Percentiles rank a stretch among this genome's conserved stretches.
Conservation (phyloP, 192 early-diverging fungal species). For the Entrophospora sp. region DNA sequence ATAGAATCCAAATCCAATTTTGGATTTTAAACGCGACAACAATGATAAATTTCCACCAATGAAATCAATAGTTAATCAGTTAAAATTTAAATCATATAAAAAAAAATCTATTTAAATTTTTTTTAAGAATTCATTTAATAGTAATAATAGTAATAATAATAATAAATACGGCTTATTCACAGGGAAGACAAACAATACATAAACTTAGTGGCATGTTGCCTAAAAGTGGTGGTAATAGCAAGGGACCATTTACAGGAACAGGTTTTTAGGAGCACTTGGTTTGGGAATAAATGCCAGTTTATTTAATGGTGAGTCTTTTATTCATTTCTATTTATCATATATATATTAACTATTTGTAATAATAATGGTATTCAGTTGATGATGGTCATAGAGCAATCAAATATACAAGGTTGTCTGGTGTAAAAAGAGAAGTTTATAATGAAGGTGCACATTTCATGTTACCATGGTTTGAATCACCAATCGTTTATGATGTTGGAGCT, state of each 20-base stretch:
- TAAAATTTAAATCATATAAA: no score
- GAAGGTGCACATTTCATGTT: conserved; percentile 95
- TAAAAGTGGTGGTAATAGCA: conserved; percentile 35
- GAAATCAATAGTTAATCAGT: no score
- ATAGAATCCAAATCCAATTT: no score
- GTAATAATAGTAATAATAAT: no score
- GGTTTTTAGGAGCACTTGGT: conserved; percentile 64
- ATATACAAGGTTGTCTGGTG: conserved; percentile 85
- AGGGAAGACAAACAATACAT: conserved; percentile 52
- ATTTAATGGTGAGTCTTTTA: conserved; percentile 83
- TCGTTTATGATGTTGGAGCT: conserved; percentile 94
- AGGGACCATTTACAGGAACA: conserved; percentile 43
- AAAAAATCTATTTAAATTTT: no score
- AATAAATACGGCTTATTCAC: no score
- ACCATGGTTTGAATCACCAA: conserved; percentile 92
- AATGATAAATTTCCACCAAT: no score
- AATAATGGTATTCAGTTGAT: conserved; percentile 68
- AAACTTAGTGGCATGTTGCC: conserved; percentile 56
- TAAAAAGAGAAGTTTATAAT: conserved; percentile 72
- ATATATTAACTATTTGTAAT: background rate
- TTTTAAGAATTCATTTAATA: no score
- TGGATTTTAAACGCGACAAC: no score
- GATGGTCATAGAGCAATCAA: conserved; percentile 98
- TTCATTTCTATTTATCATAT: background rate
- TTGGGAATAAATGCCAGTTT: conserved; percentile 70